These are phyloP conservation scores for Blumeria graminis DNA, from an alignment of 2,329 filamentous ascomycete species.

Conservation along the genomic window DNA sequence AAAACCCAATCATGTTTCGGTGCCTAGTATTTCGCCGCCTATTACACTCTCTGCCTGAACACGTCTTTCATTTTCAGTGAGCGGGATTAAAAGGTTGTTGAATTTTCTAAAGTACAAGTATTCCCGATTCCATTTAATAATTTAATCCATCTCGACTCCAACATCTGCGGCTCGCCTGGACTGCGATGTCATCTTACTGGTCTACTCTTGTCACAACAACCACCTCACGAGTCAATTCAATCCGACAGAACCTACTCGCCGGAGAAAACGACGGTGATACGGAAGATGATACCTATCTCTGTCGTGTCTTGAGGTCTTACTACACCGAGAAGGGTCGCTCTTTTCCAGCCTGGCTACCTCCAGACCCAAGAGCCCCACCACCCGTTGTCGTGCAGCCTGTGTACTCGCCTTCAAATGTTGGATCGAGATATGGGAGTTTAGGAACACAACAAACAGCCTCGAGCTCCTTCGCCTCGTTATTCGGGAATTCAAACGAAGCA, in stretches of 20 bases:
- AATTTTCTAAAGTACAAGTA: no score
- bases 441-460: constrained; percentile 14
- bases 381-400: constrained; percentile 22
- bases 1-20: not conserved
- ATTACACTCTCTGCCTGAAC: no score
- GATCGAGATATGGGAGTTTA: constrained; percentile 28
- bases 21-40: not conserved
- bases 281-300: constrained; percentile 84
- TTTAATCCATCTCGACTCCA: not conserved
- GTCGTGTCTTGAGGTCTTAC: constrained; percentile 76
- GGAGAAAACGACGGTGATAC: constrained; percentile 45
- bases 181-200: constrained; percentile 56
- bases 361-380: constrained; percentile 51
- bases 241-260: constrained; percentile 45
- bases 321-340: constrained; percentile 69
- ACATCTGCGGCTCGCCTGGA: not conserved
- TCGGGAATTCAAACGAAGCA: constrained; percentile 20
- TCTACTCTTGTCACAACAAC: constrained; percentile 45
- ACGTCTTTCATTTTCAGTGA: no score
- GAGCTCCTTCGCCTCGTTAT: constrained; percentile 27
- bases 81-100: no score
- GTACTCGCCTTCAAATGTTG: constrained; percentile 24
- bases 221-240: constrained; percentile 35
- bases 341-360: constrained; percentile 70
- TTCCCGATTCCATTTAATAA: no score